Evolutionary conservation across 2,329 filamentous ascomycete genomes (phyloP), one percentile per base, ranked within the genome.

Genomic region (Plectosphaerella plurivora): DNA sequence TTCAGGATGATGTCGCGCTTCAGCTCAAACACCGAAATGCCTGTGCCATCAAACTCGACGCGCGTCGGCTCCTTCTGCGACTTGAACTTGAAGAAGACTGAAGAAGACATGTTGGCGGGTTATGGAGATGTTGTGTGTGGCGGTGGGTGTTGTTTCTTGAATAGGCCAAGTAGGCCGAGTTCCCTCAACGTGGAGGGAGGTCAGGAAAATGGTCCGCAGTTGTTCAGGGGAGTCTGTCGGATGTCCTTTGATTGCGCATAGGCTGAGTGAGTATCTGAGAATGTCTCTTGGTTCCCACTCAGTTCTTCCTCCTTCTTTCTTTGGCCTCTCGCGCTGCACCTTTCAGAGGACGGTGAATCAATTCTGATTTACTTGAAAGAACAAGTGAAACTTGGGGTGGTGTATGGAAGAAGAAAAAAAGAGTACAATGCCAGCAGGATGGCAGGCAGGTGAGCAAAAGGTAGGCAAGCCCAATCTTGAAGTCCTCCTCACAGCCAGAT

Each of bases 51-150:
- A 71, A 99, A 97, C 66, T 92, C 89, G 64, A 99, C 91, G 66
- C 92, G 86, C 53, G 91, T 91, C 55, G 91, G 90, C 68, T 97
- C 94, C 76, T 91, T 97, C 69, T 95, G 91, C 62, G 93, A 97
- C 76, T 97, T 97, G 86, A 99, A 99, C 76, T 96, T 96, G 89
- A 97, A 99, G 75, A 97, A 97, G 67, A 99, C 94, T 60, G 92
- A 97, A 53, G 94, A 96, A 68, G 91, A 84, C 92, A 97, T 97
- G 65, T 65, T 84, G 75, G 39, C 12, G 15, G 24, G 22, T 33
- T 46, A 5, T 8, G 42, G 42, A 16, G 18, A 12, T 45, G 42
- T 45, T 39, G 37, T 16, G 37, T 39, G 14, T n/a, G 18, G 11
- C 3, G 41, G 18, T 20, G 4, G n/a, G 41, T 44, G 41, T 20